Evolutionary conservation across 192 early-diverging fungal species (phyloP).

Genomic region (Backusella australiensis): DNA sequence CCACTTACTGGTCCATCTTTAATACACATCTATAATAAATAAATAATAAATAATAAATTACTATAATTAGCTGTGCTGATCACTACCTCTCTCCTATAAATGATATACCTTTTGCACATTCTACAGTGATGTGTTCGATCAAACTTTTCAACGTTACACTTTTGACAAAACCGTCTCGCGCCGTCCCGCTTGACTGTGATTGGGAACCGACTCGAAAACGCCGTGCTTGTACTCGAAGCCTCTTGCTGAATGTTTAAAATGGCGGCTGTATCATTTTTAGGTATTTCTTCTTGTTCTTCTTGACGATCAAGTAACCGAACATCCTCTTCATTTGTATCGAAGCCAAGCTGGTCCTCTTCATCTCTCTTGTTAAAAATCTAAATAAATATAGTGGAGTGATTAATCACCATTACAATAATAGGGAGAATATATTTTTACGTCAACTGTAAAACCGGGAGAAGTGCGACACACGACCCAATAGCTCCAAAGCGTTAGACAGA

Average conservation of each 20-base stretch:
- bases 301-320: constrained; percentile 14
- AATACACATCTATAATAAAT: constrained; percentile 21
- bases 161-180: constrained; percentile 33
- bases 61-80: no score
- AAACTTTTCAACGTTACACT: constrained; percentile 32
- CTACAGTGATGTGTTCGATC: constrained; percentile 39
- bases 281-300: neutral
- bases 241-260: neutral
- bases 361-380: constrained; percentile 1
- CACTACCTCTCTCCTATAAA: neutral
- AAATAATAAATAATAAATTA: neutral
- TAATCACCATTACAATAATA: neutral
- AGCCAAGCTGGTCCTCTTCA: constrained; percentile 3
- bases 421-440: neutral
- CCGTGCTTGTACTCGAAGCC: neutral
- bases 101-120: constrained; percentile 28
- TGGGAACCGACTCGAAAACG: neutral
- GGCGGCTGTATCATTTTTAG: neutral
- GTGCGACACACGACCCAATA: constrained; percentile 23
- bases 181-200: constrained; percentile 34
- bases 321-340: constrained; percentile 14
- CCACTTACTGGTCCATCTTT: constrained; percentile 44
- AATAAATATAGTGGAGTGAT: no score
- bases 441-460: constrained; percentile 23
- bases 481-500: constrained; percentile 15